Conservation (phyloP, 192 early-diverging fungal genomes). For the Jimgerdemannia lactiflua region DNA sequence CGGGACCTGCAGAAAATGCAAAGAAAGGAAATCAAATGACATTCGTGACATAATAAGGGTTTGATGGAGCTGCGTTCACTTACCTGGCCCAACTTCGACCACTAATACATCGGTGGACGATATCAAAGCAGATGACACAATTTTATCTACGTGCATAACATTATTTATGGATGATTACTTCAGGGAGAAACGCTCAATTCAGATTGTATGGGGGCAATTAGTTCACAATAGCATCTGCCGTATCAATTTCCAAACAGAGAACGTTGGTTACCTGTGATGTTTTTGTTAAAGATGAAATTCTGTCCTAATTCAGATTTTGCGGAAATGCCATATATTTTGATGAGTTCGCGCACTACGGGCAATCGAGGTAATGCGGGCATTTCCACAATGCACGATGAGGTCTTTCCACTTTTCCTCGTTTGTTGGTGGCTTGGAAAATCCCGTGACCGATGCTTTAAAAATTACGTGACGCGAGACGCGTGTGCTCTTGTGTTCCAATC, state of each 20-base stretch:
- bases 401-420: neutral
- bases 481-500: neutral
- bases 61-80: neutral
- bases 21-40: neutral
- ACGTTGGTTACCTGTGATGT: conserved; percentile 57
- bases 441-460: no score
- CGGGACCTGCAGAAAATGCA: conserved; percentile 47
- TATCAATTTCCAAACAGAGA: neutral
- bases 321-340: conserved; percentile 68
- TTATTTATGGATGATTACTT: no score
- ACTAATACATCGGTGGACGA: conserved; percentile 54
- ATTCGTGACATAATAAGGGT: neutral
- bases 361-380: conserved; percentile 16
- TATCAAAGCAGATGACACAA: conserved; percentile 58
- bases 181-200: no score
- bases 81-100: conserved; percentile 76
- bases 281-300: conserved; percentile 82
- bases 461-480: no score
- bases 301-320: conserved; percentile 74
- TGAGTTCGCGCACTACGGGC: conserved; percentile 68
- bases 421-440: neutral
- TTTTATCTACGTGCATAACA: conserved; percentile 48
- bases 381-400: neutral
- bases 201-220: no score
- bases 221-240: neutral